These are phyloP conservation scores for Pittosporum tobira DNA, from an alignment of 129 eudicot species.

Conservation along the genomic window DNA sequence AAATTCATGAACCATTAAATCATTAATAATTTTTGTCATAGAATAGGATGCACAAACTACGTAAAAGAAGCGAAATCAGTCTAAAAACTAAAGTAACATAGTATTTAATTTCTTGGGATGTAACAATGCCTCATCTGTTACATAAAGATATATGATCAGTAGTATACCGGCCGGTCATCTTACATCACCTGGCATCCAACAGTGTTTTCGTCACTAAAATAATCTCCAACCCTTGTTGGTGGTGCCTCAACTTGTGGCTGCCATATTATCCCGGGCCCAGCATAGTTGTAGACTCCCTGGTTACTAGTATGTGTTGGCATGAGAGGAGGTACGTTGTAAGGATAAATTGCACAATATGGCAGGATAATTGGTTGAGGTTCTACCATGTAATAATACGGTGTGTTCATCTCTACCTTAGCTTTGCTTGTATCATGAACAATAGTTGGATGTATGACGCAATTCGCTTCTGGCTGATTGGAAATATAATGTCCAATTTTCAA, in stretches of 20 bases:
- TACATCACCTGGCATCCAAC: slow-evolving; percentile 19
- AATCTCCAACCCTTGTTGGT: slow-evolving; percentile 5
- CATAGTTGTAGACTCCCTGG: slow-evolving; percentile 5
- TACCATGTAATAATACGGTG: slow-evolving; percentile 10
- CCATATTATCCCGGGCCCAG: background rate
- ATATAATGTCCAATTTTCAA: slow-evolving; percentile 1
- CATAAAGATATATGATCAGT: background rate
- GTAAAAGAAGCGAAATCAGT: background rate
- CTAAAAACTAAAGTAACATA: too few species aligned
- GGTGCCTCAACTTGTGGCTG: slow-evolving; percentile 10
- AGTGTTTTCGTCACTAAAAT: slow-evolving; percentile 16
- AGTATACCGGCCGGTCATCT: slow-evolving; percentile 7
- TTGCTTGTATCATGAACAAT: background rate
- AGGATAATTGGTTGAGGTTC: slow-evolving; percentile 8
- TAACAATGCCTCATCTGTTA: background rate
- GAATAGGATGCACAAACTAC: background rate
- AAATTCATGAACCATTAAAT: too few species aligned
- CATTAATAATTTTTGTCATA: background rate
- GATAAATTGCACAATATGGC: slow-evolving; percentile 13
- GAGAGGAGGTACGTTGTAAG: slow-evolving; percentile 2
- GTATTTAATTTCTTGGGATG: background rate
- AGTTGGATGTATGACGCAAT: background rate
- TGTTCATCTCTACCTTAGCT: background rate
- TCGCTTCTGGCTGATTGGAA: background rate
- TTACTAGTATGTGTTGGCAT: background rate